Evolutionary conservation across 345 rosid species (phyloP).

Genomic region (Erysimum cheiranthoides): DNA sequence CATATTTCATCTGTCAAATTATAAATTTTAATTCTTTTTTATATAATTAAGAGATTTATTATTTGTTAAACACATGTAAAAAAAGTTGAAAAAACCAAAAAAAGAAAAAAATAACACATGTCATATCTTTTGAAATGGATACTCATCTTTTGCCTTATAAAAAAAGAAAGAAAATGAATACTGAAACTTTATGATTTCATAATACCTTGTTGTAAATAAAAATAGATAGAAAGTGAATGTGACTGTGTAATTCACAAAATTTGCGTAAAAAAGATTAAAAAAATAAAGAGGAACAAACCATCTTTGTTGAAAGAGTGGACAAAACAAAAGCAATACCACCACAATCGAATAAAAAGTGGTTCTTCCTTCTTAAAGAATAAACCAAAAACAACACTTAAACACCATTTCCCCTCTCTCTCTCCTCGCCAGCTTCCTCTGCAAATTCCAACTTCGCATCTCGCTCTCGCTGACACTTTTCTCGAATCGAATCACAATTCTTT

Average conservation of each 20-base stretch:
- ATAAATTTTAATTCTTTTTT: too few species aligned
- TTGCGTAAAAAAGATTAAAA: slow-evolving; percentile 16
- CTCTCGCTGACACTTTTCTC: slow-evolving; percentile 13
- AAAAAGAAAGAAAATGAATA: neutral
- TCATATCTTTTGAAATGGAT: neutral
- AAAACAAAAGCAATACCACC: slow-evolving; percentile 39
- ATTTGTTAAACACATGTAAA: too few species aligned
- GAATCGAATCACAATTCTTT: slow-evolving; percentile 17
- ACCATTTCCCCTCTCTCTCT: slow-evolving; percentile 33
- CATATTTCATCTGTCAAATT: too few species aligned
- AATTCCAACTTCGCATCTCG: slow-evolving; percentile 42
- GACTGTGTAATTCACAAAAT: slow-evolving; percentile 48
- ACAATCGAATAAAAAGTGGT: slow-evolving; percentile 41
- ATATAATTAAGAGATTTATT: too few species aligned
- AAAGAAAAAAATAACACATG: neutral
- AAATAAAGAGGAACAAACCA: slow-evolving; percentile 18
- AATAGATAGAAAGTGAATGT: slow-evolving; percentile 29
- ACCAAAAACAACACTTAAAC: neutral
- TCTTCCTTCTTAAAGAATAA: slow-evolving; percentile 26
- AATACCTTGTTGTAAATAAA: slow-evolving; percentile 26
- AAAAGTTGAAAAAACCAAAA: too few species aligned
- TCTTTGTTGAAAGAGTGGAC: slow-evolving; percentile 41
- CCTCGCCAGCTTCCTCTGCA: slow-evolving; percentile 35
- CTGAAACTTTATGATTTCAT: neutral
- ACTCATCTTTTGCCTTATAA: neutral